A percentile compares a stretch with the other conserved stretches of the same genome.
These are phyloP conservation scores for Dissophora ornata DNA, from an alignment of 192 early-diverging fungal species.

Conservation along the genomic window DNA sequence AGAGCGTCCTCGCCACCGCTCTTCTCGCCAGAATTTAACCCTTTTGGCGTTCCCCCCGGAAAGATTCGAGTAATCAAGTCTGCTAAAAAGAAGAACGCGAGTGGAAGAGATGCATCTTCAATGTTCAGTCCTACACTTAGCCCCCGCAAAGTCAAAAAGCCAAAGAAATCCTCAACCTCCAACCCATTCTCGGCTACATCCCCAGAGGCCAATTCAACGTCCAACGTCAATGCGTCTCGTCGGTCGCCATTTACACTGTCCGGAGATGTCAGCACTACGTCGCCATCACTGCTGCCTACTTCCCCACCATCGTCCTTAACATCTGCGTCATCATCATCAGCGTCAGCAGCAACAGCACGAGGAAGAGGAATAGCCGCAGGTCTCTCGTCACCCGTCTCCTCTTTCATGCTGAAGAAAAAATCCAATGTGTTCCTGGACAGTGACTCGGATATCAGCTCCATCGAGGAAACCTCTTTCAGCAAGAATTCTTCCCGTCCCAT, in stretches of 20 bases:
- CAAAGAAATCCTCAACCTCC: background rate
- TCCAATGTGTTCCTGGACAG: conserved; percentile 23
- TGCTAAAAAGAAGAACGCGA: conserved; percentile 6
- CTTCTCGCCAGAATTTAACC: conserved; percentile 28
- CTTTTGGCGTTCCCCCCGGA: conserved; percentile 5
- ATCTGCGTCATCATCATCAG: background rate
- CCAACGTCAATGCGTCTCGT: too few relatives aligned
- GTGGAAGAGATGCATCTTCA: conserved; percentile 6
- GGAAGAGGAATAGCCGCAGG: background rate
- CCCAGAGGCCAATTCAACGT: background rate
- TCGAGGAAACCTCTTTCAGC: conserved; percentile 19
- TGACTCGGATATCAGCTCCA: conserved; percentile 41
- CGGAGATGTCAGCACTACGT: background rate
- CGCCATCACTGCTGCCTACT: background rate
- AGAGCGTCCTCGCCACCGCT: conserved; percentile 6
- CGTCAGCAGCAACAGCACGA: background rate
- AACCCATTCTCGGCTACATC: background rate
- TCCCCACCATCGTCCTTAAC: background rate
- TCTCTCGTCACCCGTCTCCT: conserved; percentile 15
- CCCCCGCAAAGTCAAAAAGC: conserved; percentile 29
- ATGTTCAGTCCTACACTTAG: conserved; percentile 51
- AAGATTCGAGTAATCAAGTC: conserved; percentile 9
- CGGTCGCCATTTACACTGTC: too few relatives aligned
- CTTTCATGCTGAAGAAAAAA: conserved; percentile 17
- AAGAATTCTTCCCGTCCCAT: background rate